Percentiles rank a stretch among this genome's conserved stretches.
Conservation (phyloP, 768 basidiomycete genomes). For the Candolleomyces efflorescens region DNA sequence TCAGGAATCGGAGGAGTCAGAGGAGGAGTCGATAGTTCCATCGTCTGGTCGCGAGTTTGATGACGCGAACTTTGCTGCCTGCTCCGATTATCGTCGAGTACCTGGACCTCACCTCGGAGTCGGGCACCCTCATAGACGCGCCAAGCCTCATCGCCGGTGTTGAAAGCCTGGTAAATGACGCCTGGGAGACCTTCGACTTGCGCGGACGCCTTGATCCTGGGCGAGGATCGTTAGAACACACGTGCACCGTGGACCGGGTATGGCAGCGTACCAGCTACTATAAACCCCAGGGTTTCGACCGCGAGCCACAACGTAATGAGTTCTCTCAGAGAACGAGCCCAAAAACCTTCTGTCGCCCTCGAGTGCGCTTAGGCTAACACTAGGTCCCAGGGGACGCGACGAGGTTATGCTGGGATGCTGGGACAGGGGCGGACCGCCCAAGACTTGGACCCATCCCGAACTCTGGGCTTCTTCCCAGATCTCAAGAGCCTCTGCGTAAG, state of each 20-base stretch:
- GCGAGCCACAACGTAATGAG: constrained; percentile 31
- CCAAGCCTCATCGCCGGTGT: not conserved
- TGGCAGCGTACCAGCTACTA: constrained; percentile 24
- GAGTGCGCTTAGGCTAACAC: not conserved
- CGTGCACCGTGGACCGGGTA: not conserved
- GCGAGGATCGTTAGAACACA: not conserved
- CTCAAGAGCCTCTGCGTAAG: not conserved
- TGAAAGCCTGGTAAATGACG: not conserved
- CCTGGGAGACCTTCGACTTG: not conserved
- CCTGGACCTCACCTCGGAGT: not conserved
- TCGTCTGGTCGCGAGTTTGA: not conserved
- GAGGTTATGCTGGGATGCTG: not conserved
- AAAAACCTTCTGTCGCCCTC: not conserved
- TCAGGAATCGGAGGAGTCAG: not conserved
- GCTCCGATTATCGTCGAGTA: not conserved
- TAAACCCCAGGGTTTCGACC: constrained; percentile 30
- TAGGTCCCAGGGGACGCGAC: not conserved
- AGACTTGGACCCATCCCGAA: not conserved
- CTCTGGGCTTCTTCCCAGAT: not conserved
- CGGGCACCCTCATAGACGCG: not conserved
- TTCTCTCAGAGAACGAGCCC: constrained; percentile 21
- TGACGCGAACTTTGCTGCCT: not conserved
- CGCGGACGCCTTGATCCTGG: constrained; percentile 1
- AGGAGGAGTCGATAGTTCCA: not conserved
- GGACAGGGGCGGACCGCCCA: not conserved